Base-by-base conservation (phyloP, 495 filamentous ascomycete genomes). In the Pyrenula aspistea region DNA sequence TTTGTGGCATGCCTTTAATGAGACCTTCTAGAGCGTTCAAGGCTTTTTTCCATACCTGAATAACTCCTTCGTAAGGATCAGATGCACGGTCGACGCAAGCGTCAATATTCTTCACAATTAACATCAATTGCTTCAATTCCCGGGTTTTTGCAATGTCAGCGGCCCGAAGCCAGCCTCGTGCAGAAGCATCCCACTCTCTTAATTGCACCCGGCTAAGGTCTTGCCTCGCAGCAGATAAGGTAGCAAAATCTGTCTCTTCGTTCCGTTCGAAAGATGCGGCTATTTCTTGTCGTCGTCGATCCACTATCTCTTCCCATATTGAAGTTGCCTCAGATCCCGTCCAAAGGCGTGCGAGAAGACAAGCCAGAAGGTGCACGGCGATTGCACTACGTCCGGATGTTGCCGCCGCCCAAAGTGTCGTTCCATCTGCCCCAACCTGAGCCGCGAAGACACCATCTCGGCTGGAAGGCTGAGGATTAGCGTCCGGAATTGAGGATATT, bases 281-380 rank as follows among this genome's bases (percentile, higher is more conserved):
- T n/a, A n/a, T n/a, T n/a, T n/a, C n/a, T n/a, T n/a, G n/a, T n/a
- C n/a, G n/a, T n/a, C n/a, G n/a, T n/a, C n/a, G n/a, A n/a, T n/a
- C n/a, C n/a, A 70, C 56, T 2, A 72, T 24, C 52, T 72, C 69
- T n/a, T 57, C 59, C 68, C 69, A 72, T 2, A 72, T 62, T 2
- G 69, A 66, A 0, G 60, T 67, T 15, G 69, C 67, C 31, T 71
- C 61, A 0, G 60, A 11, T 0, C n/a, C 31, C n/a, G 52, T 22
- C 60, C 63, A 70, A 0, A 67, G 57, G 11, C 65, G 55, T 2
- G 67, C 68, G 8, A 72, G 62, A 10, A 73, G 60, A 49, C 69
- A 73, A 49, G 65, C 66, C 0, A 73, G 55, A 0, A 73, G 54
- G 56, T 69, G 64, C 10, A 64, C 58, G 4, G 59, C 55, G 10